These are phyloP conservation scores for Phytophthora capsici DNA, from an alignment of 352 stramenopile genomes.

Conservation along the genomic window DNA sequence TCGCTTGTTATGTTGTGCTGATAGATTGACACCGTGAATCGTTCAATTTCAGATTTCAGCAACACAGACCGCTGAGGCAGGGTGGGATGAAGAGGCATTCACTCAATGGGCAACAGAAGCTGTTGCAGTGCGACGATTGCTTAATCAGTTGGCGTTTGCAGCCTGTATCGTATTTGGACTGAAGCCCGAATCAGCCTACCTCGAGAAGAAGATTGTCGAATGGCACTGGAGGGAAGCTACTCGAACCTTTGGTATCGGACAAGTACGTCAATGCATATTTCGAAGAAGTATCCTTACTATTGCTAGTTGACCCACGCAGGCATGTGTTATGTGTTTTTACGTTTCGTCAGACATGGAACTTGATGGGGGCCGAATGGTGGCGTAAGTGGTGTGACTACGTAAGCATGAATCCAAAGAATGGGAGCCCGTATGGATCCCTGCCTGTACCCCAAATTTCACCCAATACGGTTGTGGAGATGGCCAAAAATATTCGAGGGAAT, in stretches of 20 bases:
- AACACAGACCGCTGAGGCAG: constrained; percentile 42
- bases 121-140: constrained; percentile 51
- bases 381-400: constrained; percentile 82
- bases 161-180: constrained; percentile 80
- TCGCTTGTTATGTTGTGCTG: background rate
- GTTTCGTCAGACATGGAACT: constrained; percentile 67
- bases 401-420: constrained; percentile 65
- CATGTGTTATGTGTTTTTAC: constrained; percentile 13
- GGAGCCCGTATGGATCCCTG: constrained; percentile 64
- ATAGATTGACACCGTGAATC: background rate
- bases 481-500: constrained; percentile 44
- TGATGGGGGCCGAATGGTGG: constrained; percentile 81
- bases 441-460: constrained; percentile 59
- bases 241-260: constrained; percentile 48
- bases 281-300: constrained; percentile 1
- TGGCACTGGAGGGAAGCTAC: constrained; percentile 75
- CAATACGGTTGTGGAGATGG: constrained; percentile 39
- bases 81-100: constrained; percentile 58
- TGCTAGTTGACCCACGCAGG: constrained; percentile 39
- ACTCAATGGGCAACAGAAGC: constrained; percentile 53
- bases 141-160: constrained; percentile 78
- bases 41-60: constrained; percentile 44
- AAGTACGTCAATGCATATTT: constrained; percentile 43
- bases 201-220: constrained; percentile 78
- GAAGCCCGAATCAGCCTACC: constrained; percentile 65